phyloP scores from a whole-genome alignment of 345 rosid genomes.

The Tarenaya hassleriana region DNA sequence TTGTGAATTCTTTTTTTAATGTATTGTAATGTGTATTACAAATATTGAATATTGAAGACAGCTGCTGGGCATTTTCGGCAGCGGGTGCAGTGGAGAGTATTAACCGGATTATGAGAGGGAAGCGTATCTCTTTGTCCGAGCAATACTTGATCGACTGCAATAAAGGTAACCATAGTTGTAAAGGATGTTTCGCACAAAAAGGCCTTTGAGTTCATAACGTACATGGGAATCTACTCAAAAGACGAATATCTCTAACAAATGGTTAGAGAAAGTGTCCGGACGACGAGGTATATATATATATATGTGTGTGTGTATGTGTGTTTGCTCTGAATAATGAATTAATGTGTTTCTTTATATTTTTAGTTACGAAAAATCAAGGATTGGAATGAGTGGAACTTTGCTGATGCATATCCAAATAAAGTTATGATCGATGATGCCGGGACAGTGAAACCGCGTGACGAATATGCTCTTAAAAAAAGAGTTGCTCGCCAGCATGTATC shows the following conservation, averaged over 20 bases:
- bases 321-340: background rate
- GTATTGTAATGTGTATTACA: too few relatives aligned
- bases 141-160: constrained; percentile 79
- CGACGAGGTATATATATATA: constrained; percentile 21
- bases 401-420: too few relatives aligned
- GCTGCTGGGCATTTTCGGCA: constrained; percentile 93
- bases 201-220: constrained; percentile 45
- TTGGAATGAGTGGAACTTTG: too few relatives aligned
- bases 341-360: background rate
- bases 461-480: constrained; percentile 58
- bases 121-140: constrained; percentile 54
- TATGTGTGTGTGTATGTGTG: background rate
- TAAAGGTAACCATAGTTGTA: constrained; percentile 35
- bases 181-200: constrained; percentile 54
- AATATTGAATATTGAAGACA: constrained; percentile 36
- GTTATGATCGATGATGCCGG: constrained; percentile 60
- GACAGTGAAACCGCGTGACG: constrained; percentile 53
- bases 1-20: too few relatives aligned
- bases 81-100: constrained; percentile 76
- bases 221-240: constrained; percentile 51
- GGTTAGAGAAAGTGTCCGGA: constrained; percentile 18
- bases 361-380: constrained; percentile 41
- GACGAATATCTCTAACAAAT: constrained; percentile 48
- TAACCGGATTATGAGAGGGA: constrained; percentile 56
- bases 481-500: constrained; percentile 62